Conservation (phyloP, 331 rosid genomes). For the Malus hybrid region DNA sequence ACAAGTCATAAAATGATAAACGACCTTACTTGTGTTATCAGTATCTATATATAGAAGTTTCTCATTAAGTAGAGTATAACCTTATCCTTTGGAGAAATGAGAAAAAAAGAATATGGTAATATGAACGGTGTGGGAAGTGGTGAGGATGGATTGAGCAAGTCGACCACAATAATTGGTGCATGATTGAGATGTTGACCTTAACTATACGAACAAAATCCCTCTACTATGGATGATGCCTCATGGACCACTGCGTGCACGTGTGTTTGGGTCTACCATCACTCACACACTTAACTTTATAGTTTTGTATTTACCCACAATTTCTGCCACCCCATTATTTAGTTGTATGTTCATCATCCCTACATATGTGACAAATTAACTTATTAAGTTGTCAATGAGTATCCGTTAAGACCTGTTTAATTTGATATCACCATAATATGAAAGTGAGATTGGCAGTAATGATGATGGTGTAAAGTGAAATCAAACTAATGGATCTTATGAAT, state of each 20-base stretch:
- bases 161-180: conserved; percentile 59
- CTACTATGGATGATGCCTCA: conserved; percentile 30
- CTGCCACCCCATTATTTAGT: background rate
- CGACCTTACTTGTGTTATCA: no score
- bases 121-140: conserved; percentile 30
- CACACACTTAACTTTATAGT: conserved; percentile 7
- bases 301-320: background rate
- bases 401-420: no score
- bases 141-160: conserved; percentile 28
- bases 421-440: no score
- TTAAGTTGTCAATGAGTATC: no score
- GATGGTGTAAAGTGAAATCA: no score
- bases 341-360: background rate
- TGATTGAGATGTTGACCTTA: conserved; percentile 76
- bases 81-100: conserved; percentile 3
- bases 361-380: no score
- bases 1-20: no score
- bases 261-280: conserved; percentile 55
- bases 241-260: conserved; percentile 69
- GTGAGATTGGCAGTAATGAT: no score
- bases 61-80: no score
- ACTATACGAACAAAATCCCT: conserved; percentile 53
- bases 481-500: no score
- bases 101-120: conserved; percentile 11
- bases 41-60: no score